Percentiles rank a stretch among this genome's conserved stretches.
These are phyloP conservation scores for Didymella exigua DNA, from an alignment of 2,329 filamentous ascomycete genomes.

Conservation along the genomic window DNA sequence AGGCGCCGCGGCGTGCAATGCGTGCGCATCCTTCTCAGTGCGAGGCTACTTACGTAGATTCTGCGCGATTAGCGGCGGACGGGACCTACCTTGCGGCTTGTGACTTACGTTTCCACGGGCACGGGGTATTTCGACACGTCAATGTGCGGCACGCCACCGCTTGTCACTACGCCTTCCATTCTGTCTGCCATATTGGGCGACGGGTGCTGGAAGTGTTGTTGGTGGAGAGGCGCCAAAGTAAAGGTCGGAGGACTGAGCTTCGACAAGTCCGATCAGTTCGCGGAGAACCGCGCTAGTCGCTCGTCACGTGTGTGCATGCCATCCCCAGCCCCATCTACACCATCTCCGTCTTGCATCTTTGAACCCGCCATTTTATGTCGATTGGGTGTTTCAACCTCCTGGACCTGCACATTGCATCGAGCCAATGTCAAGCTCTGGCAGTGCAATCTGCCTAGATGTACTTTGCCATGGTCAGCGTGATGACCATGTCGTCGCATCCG, in stretches of 20 bases:
- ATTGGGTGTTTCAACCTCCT: too few species aligned
- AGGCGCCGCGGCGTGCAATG: conserved; percentile 30
- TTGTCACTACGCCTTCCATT: conserved; percentile 43
- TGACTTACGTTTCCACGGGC: conserved; percentile 45
- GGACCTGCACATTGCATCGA: too few species aligned
- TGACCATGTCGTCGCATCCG: not conserved
- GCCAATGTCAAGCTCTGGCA: too few species aligned
- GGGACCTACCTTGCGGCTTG: conserved; percentile 11
- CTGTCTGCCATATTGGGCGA: conserved; percentile 40
- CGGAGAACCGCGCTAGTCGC: not conserved
- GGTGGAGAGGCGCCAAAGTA: not conserved
- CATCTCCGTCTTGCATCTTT: not conserved
- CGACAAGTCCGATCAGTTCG: not conserved
- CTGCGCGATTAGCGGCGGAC: conserved; percentile 18
- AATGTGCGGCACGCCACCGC: conserved; percentile 24
- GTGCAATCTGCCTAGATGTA: too few species aligned
- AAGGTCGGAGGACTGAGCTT: conserved; percentile 3
- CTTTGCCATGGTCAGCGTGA: not conserved
- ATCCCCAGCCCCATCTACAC: not conserved
- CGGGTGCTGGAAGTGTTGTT: not conserved
- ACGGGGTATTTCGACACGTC: conserved; percentile 43
- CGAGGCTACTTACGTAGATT: conserved; percentile 41
- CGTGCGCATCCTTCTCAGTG: conserved; percentile 7
- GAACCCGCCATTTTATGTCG: not conserved
- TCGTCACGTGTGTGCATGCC: not conserved